A percentile compares a stretch with the other conserved stretches of the same genome.
Conservation (phyloP, 2,329 filamentous ascomycete genomes). For the Claviceps sp. region DNA sequence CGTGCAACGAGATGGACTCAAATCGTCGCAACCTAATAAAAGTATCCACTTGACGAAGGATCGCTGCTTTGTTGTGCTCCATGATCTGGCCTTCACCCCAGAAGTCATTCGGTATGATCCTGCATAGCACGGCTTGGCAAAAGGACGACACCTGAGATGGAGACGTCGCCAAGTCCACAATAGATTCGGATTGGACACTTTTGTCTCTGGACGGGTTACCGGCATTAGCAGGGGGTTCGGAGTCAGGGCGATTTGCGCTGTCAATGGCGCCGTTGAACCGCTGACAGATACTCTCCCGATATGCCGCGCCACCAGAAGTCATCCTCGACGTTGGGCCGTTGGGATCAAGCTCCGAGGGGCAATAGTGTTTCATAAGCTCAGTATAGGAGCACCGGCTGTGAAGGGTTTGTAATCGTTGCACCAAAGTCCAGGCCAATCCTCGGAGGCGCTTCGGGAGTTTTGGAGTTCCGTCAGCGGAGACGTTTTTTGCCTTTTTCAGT, state of each 20-base stretch:
- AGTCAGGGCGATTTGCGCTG: not conserved
- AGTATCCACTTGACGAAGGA: slow-evolving; percentile 58
- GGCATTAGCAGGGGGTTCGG: not conserved
- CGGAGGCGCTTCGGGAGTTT: slow-evolving; percentile 55
- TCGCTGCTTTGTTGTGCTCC: slow-evolving; percentile 42
- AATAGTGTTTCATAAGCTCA: slow-evolving; percentile 70
- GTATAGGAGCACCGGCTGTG: slow-evolving; percentile 68
- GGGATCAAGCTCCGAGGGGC: slow-evolving; percentile 35
- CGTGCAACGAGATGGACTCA: slow-evolving; percentile 68
- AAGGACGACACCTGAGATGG: slow-evolving; percentile 65
- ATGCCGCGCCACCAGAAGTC: not conserved
- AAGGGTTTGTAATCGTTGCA: slow-evolving; percentile 53
- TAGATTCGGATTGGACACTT: slow-evolving; percentile 17
- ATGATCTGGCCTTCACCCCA: slow-evolving; percentile 50
- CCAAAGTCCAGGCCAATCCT: slow-evolving; percentile 43
- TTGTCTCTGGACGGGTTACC: not conserved
- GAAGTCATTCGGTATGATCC: slow-evolving; percentile 59
- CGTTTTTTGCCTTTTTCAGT: slow-evolving; percentile 6
- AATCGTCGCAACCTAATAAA: slow-evolving; percentile 71
- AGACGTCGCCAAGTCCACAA: slow-evolving; percentile 58
- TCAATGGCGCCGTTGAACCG: not conserved
- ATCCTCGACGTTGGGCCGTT: not conserved
- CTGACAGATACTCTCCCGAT: not conserved
- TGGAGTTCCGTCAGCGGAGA: slow-evolving; percentile 8
- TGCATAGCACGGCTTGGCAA: slow-evolving; percentile 61